Conservation (phyloP, 2,329 filamentous ascomycete species). For the Neofusicoccum kwambonambiense region DNA sequence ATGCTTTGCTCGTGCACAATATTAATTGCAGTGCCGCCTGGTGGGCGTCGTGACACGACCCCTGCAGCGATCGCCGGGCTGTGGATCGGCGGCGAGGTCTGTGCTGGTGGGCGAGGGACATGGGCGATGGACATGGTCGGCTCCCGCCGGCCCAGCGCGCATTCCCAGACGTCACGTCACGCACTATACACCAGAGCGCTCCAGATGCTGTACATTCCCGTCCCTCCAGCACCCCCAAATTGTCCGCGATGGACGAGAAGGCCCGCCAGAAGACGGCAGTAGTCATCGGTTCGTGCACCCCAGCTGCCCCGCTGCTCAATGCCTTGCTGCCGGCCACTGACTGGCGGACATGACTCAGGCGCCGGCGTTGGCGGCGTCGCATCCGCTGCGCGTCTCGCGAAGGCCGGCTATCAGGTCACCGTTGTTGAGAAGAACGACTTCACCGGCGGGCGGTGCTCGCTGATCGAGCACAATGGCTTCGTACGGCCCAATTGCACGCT, state of each 20-base stretch:
- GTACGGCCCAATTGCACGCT: slow-evolving; percentile 31
- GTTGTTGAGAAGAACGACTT: slow-evolving; percentile 76
- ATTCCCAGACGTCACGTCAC: slow-evolving; percentile 1
- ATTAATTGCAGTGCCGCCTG: not conserved
- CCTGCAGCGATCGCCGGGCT: slow-evolving; percentile 6
- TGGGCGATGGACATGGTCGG: not conserved
- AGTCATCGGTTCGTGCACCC: slow-evolving; percentile 48
- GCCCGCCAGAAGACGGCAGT: slow-evolving; percentile 48
- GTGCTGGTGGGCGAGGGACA: not conserved
- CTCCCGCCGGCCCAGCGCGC: not conserved
- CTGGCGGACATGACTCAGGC: slow-evolving; percentile 41
- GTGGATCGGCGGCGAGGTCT: not conserved
- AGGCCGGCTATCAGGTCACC: slow-evolving; percentile 69
- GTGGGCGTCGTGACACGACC: not conserved
- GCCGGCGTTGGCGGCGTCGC: slow-evolving; percentile 71
- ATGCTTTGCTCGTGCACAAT: not conserved
- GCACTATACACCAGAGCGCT: not conserved
- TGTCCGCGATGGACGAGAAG: slow-evolving; percentile 12
- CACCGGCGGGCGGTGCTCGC: slow-evolving; percentile 68
- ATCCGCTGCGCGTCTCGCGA: slow-evolving; percentile 69
- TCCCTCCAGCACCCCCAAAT: not conserved
- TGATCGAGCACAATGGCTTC: slow-evolving; percentile 61
- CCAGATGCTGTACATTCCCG: not conserved
- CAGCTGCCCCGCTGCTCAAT: not conserved
- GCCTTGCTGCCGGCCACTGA: not conserved